A percentile compares a stretch with the other conserved stretches of the same genome.
Conservation (phyloP, 805 yeast genomes). For the Dipodascopsis uninucleata region DNA sequence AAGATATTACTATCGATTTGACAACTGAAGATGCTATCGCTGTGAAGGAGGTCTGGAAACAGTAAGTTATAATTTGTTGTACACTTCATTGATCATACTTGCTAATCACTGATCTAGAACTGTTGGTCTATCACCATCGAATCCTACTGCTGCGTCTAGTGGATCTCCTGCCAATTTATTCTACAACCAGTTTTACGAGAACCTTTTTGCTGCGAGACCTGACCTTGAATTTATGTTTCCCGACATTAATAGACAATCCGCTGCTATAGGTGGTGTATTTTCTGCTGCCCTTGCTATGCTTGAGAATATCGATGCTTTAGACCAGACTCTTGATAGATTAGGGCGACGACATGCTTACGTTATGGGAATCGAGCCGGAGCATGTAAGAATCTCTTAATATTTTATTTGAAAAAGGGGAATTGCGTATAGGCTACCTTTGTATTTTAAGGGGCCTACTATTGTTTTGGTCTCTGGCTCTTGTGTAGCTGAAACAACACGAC, state of each 20-base stretch:
- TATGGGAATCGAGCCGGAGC: conserved; percentile 50
- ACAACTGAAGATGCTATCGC: conserved; percentile 23
- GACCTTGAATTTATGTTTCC: conserved; percentile 52
- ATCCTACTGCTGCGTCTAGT: conserved; percentile 3
- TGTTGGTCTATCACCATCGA: conserved; percentile 19
- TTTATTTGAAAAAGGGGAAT: background rate
- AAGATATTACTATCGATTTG: conserved; percentile 21
- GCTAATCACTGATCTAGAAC: conserved; percentile 5
- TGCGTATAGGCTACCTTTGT: background rate
- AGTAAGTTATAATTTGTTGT: conserved; percentile 4
- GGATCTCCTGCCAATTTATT: conserved; percentile 38
- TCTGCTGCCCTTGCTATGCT: conserved; percentile 52
- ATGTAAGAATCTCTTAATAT: conserved; percentile 30
- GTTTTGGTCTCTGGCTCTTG: background rate
- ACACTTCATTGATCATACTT: background rate
- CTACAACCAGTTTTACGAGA: conserved; percentile 56
- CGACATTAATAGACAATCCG: conserved; percentile 57
- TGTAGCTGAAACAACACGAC: too few relatives aligned
- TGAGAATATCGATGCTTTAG: conserved; percentile 49
- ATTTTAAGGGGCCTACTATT: background rate
- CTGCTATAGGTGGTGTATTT: conserved; percentile 59
- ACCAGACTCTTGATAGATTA: conserved; percentile 49
- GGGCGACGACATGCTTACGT: conserved; percentile 58
- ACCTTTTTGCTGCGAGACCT: conserved; percentile 48
- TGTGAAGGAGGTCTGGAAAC: conserved; percentile 18